Evolutionary conservation across 192 early-diverging fungal genomes (phyloP), one percentile per base, ranked within the genome.

Genomic region (Linderina pennispora): DNA sequence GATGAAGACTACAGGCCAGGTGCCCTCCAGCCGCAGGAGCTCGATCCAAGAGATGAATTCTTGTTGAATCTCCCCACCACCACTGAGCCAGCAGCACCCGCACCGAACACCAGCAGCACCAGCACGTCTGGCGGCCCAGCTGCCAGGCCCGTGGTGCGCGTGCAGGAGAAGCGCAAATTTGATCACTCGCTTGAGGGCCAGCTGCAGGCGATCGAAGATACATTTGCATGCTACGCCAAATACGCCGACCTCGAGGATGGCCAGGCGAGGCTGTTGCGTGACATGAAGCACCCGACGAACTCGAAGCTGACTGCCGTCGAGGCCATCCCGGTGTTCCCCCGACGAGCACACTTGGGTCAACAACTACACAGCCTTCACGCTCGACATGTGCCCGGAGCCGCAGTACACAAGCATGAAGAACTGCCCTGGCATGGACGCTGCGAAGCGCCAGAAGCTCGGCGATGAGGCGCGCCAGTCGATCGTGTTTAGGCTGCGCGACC

Each of bases 11-110:
- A 26, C n/a, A 40, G 36, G 5, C 33, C 23, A 14, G 33, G 28
- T 8, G 39, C 31, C 8, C 35, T 36, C 8, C 32, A 18, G 18
- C 44, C 34, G 16, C 48, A 70, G 23, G 34, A 54, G 55, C 43
- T 76, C 37, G 67, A 71, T 45, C 50, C 60, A 17, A 54, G 50
- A 21, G 74, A 76, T 48, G 43, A 48, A 33, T 62, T 71, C 16
- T 44, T 76, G 21, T 48, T 76, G 14, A 53, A 61, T 31, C 53
- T 65, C 16, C 74, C 74, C 2, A 48, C 25, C 19, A 23, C 14
- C 31, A 33, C 28, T 18, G 40, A 23, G 13, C 21, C 21, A 32
- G 15, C 37, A 7, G 31, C 22, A 10, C 21, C 28, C 9, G 40
- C 35, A 5, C n/a, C 36, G 7, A 36, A 21, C 17, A 31, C 14